A percentile compares a stretch with the other conserved stretches of the same genome.
phyloP scores from a whole-genome alignment of 2,329 filamentous ascomycete genomes.

The Diaporthe sp. region DNA sequence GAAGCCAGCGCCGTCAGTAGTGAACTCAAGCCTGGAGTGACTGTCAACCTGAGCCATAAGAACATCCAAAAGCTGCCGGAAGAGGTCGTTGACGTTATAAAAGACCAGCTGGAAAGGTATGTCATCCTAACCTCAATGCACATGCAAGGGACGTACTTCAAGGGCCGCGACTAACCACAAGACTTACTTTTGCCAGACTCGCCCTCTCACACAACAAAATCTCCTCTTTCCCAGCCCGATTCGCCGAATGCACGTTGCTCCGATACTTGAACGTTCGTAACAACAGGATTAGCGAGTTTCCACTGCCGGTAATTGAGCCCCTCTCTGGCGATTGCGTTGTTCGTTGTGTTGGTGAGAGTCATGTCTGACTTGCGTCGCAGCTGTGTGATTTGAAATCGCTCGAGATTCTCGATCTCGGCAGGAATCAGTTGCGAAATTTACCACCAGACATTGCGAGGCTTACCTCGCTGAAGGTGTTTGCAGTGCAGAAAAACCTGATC shows the following conservation, averaged over 20 bases:
- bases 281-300: constrained; percentile 78
- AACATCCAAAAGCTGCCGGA: constrained; percentile 79
- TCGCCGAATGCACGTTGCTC: constrained; percentile 82
- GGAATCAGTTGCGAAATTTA: constrained; percentile 84
- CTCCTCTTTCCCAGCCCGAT: constrained; percentile 76
- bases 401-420: constrained; percentile 92
- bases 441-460: constrained; percentile 86
- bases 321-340: constrained; percentile 42
- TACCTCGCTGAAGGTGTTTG: constrained; percentile 89
- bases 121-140: constrained; percentile 44
- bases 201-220: constrained; percentile 87
- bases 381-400: constrained; percentile 88
- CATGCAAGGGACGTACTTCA: constrained; percentile 30
- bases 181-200: constrained; percentile 64
- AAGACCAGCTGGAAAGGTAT: constrained; percentile 80
- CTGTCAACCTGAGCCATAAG: constrained; percentile 83
- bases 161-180: constrained; percentile 43
- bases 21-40: constrained; percentile 78
- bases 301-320: constrained; percentile 61
- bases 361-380: constrained; percentile 59
- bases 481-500: constrained; percentile 88
- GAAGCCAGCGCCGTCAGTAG: constrained; percentile 72
- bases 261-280: constrained; percentile 86
- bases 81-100: constrained; percentile 82
- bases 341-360: constrained; percentile 20